phyloP scores from a whole-genome alignment of 306 rosid genomes.

The Trichosanthes cucumerina region DNA sequence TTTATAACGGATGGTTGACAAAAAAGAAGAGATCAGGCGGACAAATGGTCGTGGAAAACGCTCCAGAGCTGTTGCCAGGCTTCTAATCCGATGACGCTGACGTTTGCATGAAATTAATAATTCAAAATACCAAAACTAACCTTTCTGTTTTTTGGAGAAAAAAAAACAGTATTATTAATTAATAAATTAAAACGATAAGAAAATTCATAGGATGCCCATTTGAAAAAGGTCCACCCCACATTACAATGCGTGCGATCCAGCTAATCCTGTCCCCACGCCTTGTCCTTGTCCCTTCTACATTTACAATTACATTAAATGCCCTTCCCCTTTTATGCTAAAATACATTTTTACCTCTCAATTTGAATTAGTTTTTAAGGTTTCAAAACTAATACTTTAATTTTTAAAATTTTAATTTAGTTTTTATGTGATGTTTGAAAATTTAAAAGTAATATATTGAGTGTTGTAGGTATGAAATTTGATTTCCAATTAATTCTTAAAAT shows the following conservation, averaged over 20 bases:
- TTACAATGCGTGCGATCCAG: conserved; percentile 25
- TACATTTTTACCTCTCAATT: not conserved
- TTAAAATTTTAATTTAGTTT: no score
- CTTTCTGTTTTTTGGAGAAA: not conserved
- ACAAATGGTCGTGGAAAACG: not conserved
- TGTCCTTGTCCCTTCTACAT: conserved; percentile 8
- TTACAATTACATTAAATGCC: not conserved
- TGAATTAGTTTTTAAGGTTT: not conserved
- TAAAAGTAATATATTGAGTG: no score
- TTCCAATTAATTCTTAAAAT: no score
- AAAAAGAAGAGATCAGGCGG: not conserved
- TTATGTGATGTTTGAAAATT: no score
- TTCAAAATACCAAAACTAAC: not conserved
- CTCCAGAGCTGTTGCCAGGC: not conserved
- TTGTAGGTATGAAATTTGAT: no score
- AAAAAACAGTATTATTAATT: not conserved
- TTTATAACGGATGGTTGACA: not conserved
- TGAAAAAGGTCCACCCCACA: not conserved
- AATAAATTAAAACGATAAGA: not conserved
- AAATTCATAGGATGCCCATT: conserved; percentile 4
- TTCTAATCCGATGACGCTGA: not conserved
- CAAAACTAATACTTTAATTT: no score
- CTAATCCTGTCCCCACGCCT: conserved; percentile 19
- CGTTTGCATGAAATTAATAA: not conserved
- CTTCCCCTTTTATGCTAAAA: not conserved